A percentile compares a stretch with the other conserved stretches of the same genome.
Evolutionary conservation across 495 filamentous ascomycete genomes (phyloP).

Genomic region (Rhizodiscina lignyota): DNA sequence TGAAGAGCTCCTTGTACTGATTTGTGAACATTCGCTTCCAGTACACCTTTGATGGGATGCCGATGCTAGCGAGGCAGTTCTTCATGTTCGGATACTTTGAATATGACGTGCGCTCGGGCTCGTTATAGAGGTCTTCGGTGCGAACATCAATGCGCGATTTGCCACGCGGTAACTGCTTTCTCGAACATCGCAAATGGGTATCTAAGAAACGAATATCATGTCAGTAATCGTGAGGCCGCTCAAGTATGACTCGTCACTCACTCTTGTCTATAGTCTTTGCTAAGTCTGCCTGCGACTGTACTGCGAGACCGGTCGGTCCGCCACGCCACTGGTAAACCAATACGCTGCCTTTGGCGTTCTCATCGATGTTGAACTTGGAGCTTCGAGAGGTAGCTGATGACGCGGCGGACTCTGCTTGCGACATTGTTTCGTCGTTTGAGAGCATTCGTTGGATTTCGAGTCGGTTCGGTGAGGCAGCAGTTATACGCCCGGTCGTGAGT

Average conservation of each 20-base stretch:
- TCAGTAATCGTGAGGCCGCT: background rate
- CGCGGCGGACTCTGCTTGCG: too few relatives aligned
- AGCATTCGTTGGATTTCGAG: too few relatives aligned
- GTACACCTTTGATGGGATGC: conserved; percentile 19
- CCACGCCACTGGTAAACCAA: conserved; percentile 20
- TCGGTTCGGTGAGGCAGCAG: too few relatives aligned
- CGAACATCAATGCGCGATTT: conserved; percentile 19
- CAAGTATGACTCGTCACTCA: conserved; percentile 6
- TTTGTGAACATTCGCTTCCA: conserved; percentile 19
- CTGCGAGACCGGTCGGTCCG: conserved; percentile 11
- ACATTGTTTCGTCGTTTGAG: too few relatives aligned
- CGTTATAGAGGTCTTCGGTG: conserved; percentile 20
- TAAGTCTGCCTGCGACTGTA: conserved; percentile 18
- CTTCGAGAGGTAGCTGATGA: too few relatives aligned
- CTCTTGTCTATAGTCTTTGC: conserved; percentile 18
- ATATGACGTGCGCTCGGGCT: conserved; percentile 16
- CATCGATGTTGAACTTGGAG: conserved; percentile 17
- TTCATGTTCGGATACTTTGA: conserved; percentile 18
- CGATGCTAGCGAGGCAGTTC: conserved; percentile 19
- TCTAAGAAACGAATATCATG: conserved; percentile 1
- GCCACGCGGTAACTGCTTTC: conserved; percentile 20
- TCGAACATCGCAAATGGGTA: conserved; percentile 9
- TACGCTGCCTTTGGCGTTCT: conserved; percentile 15
- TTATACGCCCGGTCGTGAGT: too few relatives aligned
- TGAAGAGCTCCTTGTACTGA: conserved; percentile 21